A percentile compares a stretch with the other conserved stretches of the same genome.
Conservation (phyloP, 192 early-diverging fungal species). For the Coemansia sp. region DNA sequence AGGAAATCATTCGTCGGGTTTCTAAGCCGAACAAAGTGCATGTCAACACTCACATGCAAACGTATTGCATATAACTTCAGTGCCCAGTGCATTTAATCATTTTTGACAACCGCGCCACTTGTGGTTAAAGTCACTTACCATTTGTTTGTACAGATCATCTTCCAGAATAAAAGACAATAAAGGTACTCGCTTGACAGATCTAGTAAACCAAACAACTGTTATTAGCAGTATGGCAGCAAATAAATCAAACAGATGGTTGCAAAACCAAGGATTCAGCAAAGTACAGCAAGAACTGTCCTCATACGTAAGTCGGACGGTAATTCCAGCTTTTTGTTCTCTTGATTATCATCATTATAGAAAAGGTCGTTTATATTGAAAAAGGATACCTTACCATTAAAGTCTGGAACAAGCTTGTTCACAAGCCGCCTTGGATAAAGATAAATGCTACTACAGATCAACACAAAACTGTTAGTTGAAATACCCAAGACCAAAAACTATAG, state of each 20-base stretch:
- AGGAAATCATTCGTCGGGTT: constrained; percentile 39
- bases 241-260: neutral
- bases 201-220: neutral
- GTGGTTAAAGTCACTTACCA: neutral
- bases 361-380: neutral
- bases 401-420: too few species aligned
- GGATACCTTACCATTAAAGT: neutral
- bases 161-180: too few species aligned
- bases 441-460: too few species aligned
- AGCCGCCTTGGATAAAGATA: too few species aligned
- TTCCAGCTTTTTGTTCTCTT: constrained; percentile 70
- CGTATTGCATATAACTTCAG: constrained; percentile 49
- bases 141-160: neutral
- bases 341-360: constrained; percentile 54
- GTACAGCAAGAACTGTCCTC: constrained; percentile 64
- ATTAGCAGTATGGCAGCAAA: constrained; percentile 4
- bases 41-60: constrained; percentile 26
- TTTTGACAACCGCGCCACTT: constrained; percentile 23
- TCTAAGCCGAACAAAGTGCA: constrained; percentile 52
- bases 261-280: neutral
- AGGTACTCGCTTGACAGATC: too few species aligned
- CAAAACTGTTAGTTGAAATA: too few species aligned
- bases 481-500: too few species aligned
- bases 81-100: constrained; percentile 67
- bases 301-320: constrained; percentile 68